Base-by-base conservation (phyloP, 139 green algal genomes). In the Chlorella sp. region DNA sequence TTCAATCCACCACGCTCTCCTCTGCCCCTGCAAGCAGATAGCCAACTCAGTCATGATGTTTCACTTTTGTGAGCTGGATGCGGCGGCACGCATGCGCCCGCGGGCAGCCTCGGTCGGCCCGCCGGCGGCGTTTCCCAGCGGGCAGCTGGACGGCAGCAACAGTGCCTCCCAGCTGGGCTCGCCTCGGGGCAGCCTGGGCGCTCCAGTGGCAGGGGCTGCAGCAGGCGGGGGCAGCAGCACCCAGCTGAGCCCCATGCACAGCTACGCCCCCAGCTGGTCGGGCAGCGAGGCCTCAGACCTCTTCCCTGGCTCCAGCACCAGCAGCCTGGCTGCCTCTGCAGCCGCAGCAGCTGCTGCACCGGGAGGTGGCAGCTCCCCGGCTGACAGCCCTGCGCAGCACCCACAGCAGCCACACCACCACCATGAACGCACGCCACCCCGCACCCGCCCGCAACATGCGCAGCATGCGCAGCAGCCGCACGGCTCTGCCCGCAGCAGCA, bases 11-110 rank as follows among this genome's bases (percentile, higher is more conserved):
- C 74, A 18, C 30, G 30, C 30, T 28, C 4, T 34, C 18, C 11
- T 15, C 6, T 9, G 9, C 17, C 41, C 4, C 74, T n/a, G n/a
- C n/a, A n/a, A n/a, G n/a, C 85, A 90, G 38, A 64, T 95, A 1
- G 90, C 93, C 0, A 90, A 91, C 65, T 89, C 85, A 36, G 38
- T 83, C 1, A 80, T 89, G 69, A 88, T 96, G 51, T 90, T 89
- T 47, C 75, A 90, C 2, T 96, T 96, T 38, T 92, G 95, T 75
- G 94, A 96, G 85, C 90, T 95, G 51, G 90, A 94, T 23, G 88
- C 88, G 25, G 93, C 94, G 47, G 73, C 85, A 15, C 78, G 91
- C 83, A 79, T 74, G 74, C 83, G 72, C 67, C 51, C 26, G 41
- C 34, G 79, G 13, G 57, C 36, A 16, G 23, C 75, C 28, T 20